phyloP scores from a whole-genome alignment of 257 asterid genomes.

The Solanum raphanifolium region DNA sequence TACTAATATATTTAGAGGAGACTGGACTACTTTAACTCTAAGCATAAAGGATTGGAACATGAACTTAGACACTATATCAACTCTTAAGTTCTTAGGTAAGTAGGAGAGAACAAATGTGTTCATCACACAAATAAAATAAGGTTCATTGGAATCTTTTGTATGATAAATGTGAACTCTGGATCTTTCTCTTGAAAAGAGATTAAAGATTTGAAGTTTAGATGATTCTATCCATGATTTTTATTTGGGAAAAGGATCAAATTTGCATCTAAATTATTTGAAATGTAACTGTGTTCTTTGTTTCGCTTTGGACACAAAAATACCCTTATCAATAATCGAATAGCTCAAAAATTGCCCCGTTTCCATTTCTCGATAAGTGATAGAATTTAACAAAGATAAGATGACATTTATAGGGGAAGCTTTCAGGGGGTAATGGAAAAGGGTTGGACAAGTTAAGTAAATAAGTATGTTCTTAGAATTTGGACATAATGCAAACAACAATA shows the following conservation, averaged over 20 bases:
- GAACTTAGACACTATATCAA: neutral
- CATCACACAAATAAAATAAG: neutral
- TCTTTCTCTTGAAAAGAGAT: neutral
- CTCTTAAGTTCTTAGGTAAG: neutral
- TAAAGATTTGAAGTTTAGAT: neutral
- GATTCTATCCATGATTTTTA: neutral
- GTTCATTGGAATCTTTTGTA: neutral
- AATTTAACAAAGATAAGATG: neutral
- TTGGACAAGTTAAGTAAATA: neutral
- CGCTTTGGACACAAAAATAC: neutral
- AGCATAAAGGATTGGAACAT: neutral
- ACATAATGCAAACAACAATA: neutral
- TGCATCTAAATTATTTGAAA: neutral
- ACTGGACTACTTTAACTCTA: neutral
- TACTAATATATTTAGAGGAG: neutral
- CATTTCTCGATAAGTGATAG: neutral
- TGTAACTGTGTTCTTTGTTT: neutral
- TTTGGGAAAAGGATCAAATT: neutral
- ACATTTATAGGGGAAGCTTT: neutral
- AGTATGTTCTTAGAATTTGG: neutral
- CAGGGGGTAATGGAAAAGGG: neutral
- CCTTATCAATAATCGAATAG: neutral
- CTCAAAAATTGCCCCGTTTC: neutral
- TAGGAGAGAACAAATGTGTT: neutral
- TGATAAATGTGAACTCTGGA: neutral